phyloP scores from a whole-genome alignment of 1,284 basidiomycete genomes.

The Anthracocystis panici-leucophaei region DNA sequence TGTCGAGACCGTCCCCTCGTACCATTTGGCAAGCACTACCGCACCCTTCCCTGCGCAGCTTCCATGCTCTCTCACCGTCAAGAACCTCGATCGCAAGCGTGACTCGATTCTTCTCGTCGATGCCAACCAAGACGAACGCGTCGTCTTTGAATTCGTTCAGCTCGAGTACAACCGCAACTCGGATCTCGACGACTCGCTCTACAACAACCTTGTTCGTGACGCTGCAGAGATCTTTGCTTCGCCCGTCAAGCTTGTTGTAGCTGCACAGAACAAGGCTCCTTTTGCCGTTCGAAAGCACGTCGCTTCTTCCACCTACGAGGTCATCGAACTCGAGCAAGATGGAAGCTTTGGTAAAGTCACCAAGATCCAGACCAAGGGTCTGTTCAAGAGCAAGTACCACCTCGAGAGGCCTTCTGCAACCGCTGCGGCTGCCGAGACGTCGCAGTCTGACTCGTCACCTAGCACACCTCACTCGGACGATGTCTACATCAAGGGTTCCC shows the following conservation, averaged over 20 bases:
- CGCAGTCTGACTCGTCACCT: background rate
- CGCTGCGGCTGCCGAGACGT: background rate
- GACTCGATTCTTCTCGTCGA: slow-evolving; percentile 42
- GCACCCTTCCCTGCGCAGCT: slow-evolving; percentile 33
- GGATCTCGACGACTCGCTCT: slow-evolving; percentile 28
- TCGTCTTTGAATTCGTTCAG: slow-evolving; percentile 42
- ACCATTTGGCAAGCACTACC: slow-evolving; percentile 30
- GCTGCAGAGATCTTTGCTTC: slow-evolving; percentile 29
- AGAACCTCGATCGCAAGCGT: slow-evolving; percentile 41
- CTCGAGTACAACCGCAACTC: slow-evolving; percentile 25
- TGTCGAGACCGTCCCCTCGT: slow-evolving; percentile 40
- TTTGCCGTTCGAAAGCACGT: slow-evolving; percentile 48
- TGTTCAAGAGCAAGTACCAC: slow-evolving; percentile 51
- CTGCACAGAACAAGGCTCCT: slow-evolving; percentile 16
- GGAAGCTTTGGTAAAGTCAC: slow-evolving; percentile 35
- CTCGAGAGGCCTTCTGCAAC: slow-evolving; percentile 19
- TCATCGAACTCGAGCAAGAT: slow-evolving; percentile 37
- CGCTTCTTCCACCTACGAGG: slow-evolving; percentile 46
- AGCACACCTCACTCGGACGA: slow-evolving; percentile 21
- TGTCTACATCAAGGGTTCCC: slow-evolving; percentile 45
- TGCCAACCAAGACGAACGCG: slow-evolving; percentile 11
- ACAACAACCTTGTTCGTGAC: slow-evolving; percentile 28
- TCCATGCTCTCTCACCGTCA: slow-evolving; percentile 43
- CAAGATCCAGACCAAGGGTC: slow-evolving; percentile 47
- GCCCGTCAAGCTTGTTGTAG: slow-evolving; percentile 33